Base-by-base conservation (phyloP, 495 filamentous ascomycete species). In the Alectoria sarmentosa region DNA sequence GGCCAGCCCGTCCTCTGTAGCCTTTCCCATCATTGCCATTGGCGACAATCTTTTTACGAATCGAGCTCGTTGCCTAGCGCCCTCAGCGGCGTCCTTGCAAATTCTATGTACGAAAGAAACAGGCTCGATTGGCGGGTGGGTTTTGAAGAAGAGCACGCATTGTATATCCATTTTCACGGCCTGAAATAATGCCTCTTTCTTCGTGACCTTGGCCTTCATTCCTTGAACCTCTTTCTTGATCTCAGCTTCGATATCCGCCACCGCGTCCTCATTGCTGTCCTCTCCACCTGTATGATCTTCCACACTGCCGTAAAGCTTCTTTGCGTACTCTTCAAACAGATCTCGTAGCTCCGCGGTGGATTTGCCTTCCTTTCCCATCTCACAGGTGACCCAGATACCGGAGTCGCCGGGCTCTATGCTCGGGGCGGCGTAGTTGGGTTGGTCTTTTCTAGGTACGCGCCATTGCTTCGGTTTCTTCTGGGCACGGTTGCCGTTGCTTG, bases 321-420 rank as follows among this genome's bases (percentile, higher is more conserved):
- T 52, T 14, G 63, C 67, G 48, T 66, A 69, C 79, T 94, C 83
- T 23, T 87, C 82, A 71, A 96, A 90, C 39, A 97, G 73, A 72
- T 86, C 80, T 34, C 80, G 76, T 52, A 91, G 74, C 71, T 98
- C 94, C 42, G 77, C 79, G 3, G 88, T 81, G 26, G 90, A 91
- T 76, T 87, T 92, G 28, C 76, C 77, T 77, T 98, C 93, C 74
- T 83, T 88, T 60, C 84, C 85, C 74, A 86, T 86, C 39, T 91
- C 87, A 71, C 92, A 97, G 2, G 95, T 96, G 34, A 88, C 84
- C 83, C 93, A 97, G 37, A 98, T 88, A 15, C 94, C 94, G 54
- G 81, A 78, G 73, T 94, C 90, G 21, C 94, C 94, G 32, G 85
- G 78, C 67, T 90, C 85, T 64, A 91, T 83, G 46, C 56, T 68